phyloP scores from a whole-genome alignment of 75 land plant genomes.

The Sequoiadendron giganteum region DNA sequence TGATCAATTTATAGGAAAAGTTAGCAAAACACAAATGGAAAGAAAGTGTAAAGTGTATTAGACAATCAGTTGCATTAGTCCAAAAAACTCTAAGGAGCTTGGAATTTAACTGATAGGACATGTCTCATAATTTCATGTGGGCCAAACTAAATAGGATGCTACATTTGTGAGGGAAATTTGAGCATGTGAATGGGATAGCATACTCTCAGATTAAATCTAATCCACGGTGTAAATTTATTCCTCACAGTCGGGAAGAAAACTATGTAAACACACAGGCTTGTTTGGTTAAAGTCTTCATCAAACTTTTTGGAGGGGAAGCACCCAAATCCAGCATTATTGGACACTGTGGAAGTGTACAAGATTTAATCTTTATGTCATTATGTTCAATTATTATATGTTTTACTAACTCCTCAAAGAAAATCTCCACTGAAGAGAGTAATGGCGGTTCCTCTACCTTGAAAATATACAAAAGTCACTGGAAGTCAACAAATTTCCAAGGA shows the following conservation, averaged over 20 bases:
- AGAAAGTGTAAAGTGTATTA: not conserved
- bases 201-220: not conserved
- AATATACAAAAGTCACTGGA: too few species aligned
- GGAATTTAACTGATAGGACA: not conserved
- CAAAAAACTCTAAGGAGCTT: not conserved
- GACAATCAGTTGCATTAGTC: not conserved
- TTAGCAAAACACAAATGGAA: not conserved
- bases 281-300: not conserved
- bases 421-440: not conserved
- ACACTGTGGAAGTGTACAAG: not conserved
- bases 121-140: not conserved
- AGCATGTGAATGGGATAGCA: not conserved
- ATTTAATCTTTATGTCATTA: not conserved
- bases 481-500: too few species aligned
- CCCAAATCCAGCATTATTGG: not conserved
- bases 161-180: not conserved
- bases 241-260: not conserved
- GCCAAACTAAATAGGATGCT: not conserved
- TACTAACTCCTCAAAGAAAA: not conserved
- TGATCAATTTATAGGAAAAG: not conserved
- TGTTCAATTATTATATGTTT: not conserved
- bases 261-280: not conserved
- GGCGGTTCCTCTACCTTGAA: not conserved
- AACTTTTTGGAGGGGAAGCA: too few species aligned
- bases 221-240: not conserved